Percentiles rank a stretch among this genome's conserved stretches.
These are phyloP conservation scores for Erigeron canadensis DNA, from an alignment of 129 eudicot species.

Conservation along the genomic window DNA sequence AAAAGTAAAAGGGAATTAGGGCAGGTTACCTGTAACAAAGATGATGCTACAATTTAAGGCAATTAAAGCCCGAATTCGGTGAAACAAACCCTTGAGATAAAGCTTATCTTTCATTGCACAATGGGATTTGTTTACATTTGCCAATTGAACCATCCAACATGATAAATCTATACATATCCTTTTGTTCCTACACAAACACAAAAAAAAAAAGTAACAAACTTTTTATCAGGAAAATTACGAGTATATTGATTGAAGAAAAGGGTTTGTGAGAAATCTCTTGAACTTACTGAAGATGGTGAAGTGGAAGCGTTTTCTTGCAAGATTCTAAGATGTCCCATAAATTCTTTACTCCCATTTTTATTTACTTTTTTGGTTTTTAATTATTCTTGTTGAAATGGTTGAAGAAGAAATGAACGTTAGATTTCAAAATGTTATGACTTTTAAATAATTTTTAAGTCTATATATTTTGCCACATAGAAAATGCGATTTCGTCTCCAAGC, in stretches of 20 bases:
- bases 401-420: constrained; percentile 20
- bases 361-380: background rate
- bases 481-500: too few relatives aligned
- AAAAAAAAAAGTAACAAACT: background rate
- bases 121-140: constrained; percentile 54
- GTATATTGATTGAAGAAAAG: background rate
- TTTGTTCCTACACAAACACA: constrained; percentile 60
- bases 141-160: constrained; percentile 98
- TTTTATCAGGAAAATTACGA: background rate
- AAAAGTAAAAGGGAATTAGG: background rate
- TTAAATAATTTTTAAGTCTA: constrained; percentile 4
- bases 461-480: too few relatives aligned
- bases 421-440: constrained; percentile 5
- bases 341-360: constrained; percentile 77
- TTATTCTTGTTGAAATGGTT: background rate
- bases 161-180: constrained; percentile 94
- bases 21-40: constrained; percentile 70
- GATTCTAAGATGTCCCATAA: constrained; percentile 91
- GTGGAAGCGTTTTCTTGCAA: constrained; percentile 95
- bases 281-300: constrained; percentile 88
- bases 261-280: background rate
- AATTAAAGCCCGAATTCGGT: constrained; percentile 84
- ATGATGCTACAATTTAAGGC: constrained; percentile 87
- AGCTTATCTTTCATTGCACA: constrained; percentile 64
- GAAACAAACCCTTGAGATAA: constrained; percentile 83